Percentiles rank a stretch among this genome's conserved stretches.
These are phyloP conservation scores for Penicillium sp. DNA, from an alignment of 2,329 filamentous ascomycete species.

Conservation along the genomic window DNA sequence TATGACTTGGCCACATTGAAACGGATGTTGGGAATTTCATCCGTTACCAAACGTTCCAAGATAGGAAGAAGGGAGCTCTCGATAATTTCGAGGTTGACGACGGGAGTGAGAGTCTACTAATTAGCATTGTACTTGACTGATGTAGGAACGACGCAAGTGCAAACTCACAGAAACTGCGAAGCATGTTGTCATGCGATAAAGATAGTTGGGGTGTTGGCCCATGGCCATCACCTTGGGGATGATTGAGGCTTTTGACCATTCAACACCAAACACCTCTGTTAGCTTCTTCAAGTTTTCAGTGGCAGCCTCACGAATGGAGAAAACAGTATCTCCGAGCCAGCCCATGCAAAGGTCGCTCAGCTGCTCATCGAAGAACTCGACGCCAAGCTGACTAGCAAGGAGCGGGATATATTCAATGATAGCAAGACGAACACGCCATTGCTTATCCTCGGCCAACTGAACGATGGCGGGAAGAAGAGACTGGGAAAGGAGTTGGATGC, in stretches of 20 bases:
- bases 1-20: constrained; percentile 99
- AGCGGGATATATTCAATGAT: constrained; percentile 99
- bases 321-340: constrained; percentile 97
- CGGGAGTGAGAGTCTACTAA: constrained; percentile 79
- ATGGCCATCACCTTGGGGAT: constrained; percentile 98
- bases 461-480: constrained; percentile 96
- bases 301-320: constrained; percentile 95
- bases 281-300: constrained; percentile 98
- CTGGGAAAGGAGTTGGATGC: constrained; percentile 93
- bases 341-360: constrained; percentile 94
- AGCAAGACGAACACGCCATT: constrained; percentile 94
- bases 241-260: constrained; percentile 95
- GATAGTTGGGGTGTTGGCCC: constrained; percentile 97
- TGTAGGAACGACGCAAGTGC: neutral
- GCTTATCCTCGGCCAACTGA: constrained; percentile 96
- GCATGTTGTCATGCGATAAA: constrained; percentile 99
- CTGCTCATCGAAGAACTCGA: constrained; percentile 98
- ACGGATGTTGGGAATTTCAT: constrained; percentile 97
- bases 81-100: constrained; percentile 90
- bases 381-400: constrained; percentile 88
- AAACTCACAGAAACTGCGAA: constrained; percentile 90
- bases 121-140: constrained; percentile 24
- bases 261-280: constrained; percentile 95
- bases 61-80: constrained; percentile 91
- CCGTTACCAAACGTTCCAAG: constrained; percentile 85